Conservation (phyloP, 805 yeast genomes). For the Ogataea trehalophila region DNA sequence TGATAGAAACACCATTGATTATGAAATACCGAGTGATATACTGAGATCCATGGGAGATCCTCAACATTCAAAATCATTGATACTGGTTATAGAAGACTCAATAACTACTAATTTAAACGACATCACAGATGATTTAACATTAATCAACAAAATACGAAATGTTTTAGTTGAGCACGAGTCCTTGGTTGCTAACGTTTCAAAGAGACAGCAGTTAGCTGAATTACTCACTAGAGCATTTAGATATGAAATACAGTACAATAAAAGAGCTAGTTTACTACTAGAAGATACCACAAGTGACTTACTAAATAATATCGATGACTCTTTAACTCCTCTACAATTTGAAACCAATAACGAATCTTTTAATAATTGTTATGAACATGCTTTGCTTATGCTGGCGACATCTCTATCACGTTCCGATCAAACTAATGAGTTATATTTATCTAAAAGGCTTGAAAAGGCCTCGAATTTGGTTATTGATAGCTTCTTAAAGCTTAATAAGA, state of each 20-base stretch:
- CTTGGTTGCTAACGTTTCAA: slow-evolving; percentile 8
- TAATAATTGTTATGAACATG: slow-evolving; percentile 16
- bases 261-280: slow-evolving; percentile 12
- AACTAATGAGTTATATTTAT: background rate
- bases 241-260: slow-evolving; percentile 17
- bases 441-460: slow-evolving; percentile 10
- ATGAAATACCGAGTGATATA: slow-evolving; percentile 1
- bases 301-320: slow-evolving; percentile 3
- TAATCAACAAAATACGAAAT: slow-evolving; percentile 19
- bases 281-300: slow-evolving; percentile 15
- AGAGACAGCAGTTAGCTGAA: slow-evolving; percentile 6
- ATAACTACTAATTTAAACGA: slow-evolving; percentile 10
- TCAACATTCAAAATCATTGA: slow-evolving; percentile 6
- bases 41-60: slow-evolving; percentile 13
- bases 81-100: slow-evolving; percentile 17
- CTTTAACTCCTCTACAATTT: slow-evolving; percentile 12
- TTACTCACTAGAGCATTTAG: slow-evolving; percentile 5
- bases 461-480: slow-evolving; percentile 14
- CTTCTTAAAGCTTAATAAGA: slow-evolving; percentile 11
- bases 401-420: slow-evolving; percentile 4
- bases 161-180: slow-evolving; percentile 10
- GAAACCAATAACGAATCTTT: slow-evolving; percentile 17
- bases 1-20: background rate
- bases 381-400: slow-evolving; percentile 15
- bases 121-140: slow-evolving; percentile 16